Base-by-base conservation (phyloP, 2,329 filamentous ascomycete species). In the Emmonsiellopsis sp. region DNA sequence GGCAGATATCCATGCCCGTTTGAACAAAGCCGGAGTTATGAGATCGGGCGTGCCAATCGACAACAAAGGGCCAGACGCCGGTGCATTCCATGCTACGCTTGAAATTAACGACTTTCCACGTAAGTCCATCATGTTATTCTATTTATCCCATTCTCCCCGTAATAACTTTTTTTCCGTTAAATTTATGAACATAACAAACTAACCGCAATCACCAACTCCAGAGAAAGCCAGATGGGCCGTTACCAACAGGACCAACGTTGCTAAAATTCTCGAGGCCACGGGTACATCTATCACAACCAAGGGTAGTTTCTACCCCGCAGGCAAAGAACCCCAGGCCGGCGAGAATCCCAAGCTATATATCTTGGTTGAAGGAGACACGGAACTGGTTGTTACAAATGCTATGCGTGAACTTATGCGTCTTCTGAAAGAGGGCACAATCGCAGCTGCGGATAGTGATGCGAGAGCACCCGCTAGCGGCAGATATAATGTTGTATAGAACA, bases 41-140 rank as follows among this genome's bases (percentile, higher is more conserved):
- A 86, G 93, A 56, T 86, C 88, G 3, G 93, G 93, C 11, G 91
- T 95, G 57, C 90, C 93, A 6, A 94, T 96, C 66, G 93, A 98
- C 75, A 98, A 98, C 74, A 96, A 96, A 71, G 93, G 93, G 1
- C 93, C 93, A 0, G 93, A 98, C 69, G 93, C 93, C 2, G 93
- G 93, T 50, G 90, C 91, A 0, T 98, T 90, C 79, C 93, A 98
- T 69, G 91, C 93, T 13, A 97, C 92, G 3, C 78, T 98, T 57
- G 93, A 97, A 71, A 98, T 98, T 81, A 98, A 98, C 71, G 93
- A 98, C 72, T 97, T 97, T 71, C 93, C 93, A 36, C 93, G 75
- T 77, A 74, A 71, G 75, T 73, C 60, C 50, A 40, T 9, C 27
- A 53, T 49, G 47, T 36, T 34, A 11, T 46, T 47, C n/a, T 37